Conservation (phyloP, 1,284 basidiomycete genomes). For the Pyrrhoderma noxium region DNA sequence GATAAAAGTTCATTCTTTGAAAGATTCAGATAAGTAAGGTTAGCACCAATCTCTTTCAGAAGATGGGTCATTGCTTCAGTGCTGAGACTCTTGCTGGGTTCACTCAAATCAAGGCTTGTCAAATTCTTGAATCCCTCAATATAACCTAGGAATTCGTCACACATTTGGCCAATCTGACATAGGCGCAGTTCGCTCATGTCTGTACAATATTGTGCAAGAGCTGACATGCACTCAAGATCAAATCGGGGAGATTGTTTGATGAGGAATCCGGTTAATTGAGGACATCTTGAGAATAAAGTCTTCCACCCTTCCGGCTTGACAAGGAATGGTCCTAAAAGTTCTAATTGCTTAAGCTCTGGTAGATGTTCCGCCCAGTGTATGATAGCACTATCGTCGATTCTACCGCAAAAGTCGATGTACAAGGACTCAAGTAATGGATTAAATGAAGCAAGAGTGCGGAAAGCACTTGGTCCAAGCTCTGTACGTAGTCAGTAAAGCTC, state of each 20-base stretch:
- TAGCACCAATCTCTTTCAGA: conserved; percentile 42
- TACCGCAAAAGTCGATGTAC: conserved; percentile 84
- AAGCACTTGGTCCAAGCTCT: conserved; percentile 66
- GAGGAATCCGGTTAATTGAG: conserved; percentile 61
- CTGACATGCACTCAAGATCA: conserved; percentile 61
- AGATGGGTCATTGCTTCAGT: conserved; percentile 56
- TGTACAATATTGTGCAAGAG: conserved; percentile 58
- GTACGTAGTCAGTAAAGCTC: conserved; percentile 3
- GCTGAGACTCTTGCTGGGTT: conserved; percentile 43
- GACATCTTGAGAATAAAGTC: conserved; percentile 61
- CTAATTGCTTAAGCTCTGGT: conserved; percentile 60
- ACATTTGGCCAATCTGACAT: conserved; percentile 70
- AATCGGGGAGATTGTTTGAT: conserved; percentile 88
- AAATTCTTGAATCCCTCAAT: conserved; percentile 44
- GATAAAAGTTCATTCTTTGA: conserved; percentile 54
- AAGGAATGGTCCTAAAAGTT: conserved; percentile 87
- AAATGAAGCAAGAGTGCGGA: conserved; percentile 63
- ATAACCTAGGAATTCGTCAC: conserved; percentile 53
- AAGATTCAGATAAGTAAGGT: conserved; percentile 53
- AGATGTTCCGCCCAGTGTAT: conserved; percentile 59
- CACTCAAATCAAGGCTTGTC: conserved; percentile 53
- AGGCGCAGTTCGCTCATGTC: conserved; percentile 67
- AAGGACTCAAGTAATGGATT: conserved; percentile 76
- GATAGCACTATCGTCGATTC: conserved; percentile 67
- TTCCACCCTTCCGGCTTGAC: conserved; percentile 75